Evolutionary conservation across 2,329 filamentous ascomycete genomes (phyloP).

Genomic region (Clonostachys chloroleuca): DNA sequence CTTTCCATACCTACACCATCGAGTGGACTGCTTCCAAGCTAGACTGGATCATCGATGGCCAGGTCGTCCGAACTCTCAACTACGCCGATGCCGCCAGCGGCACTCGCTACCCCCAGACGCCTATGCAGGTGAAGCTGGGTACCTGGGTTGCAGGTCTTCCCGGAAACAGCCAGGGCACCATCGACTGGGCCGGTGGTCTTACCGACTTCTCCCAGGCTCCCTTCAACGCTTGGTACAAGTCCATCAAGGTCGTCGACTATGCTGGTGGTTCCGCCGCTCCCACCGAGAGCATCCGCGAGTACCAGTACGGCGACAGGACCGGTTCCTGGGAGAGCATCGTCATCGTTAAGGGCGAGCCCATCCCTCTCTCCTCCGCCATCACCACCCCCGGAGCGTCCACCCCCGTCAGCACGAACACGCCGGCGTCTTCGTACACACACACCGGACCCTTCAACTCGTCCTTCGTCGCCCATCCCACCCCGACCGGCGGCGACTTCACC

Average conservation of each 20-base stretch:
- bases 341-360: constrained; percentile 32
- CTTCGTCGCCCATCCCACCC: background rate
- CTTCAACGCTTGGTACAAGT: constrained; percentile 53
- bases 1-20: constrained; percentile 61
- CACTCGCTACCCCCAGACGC: constrained; percentile 65
- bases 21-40: constrained; percentile 64
- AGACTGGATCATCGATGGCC: constrained; percentile 62
- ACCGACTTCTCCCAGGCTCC: constrained; percentile 46
- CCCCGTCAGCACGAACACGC: background rate
- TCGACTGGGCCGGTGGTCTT: constrained; percentile 65
- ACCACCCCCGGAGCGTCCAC: background rate
- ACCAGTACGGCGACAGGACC: constrained; percentile 43
- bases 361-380: constrained; percentile 1
- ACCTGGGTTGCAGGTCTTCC: constrained; percentile 59
- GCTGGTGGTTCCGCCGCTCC: constrained; percentile 38
- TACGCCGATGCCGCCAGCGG: constrained; percentile 54
- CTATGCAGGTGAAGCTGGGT: constrained; percentile 67
- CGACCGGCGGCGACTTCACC: constrained; percentile 12
- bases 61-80: constrained; percentile 55
- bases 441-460: constrained; percentile 4
- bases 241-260: constrained; percentile 48
- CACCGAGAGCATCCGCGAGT: constrained; percentile 38
- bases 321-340: constrained; percentile 48
- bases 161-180: constrained; percentile 63
- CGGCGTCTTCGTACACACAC: constrained; percentile 1